Base-by-base conservation (phyloP, 2,329 filamentous ascomycete genomes). In the Tolypocladium paradoxum region DNA sequence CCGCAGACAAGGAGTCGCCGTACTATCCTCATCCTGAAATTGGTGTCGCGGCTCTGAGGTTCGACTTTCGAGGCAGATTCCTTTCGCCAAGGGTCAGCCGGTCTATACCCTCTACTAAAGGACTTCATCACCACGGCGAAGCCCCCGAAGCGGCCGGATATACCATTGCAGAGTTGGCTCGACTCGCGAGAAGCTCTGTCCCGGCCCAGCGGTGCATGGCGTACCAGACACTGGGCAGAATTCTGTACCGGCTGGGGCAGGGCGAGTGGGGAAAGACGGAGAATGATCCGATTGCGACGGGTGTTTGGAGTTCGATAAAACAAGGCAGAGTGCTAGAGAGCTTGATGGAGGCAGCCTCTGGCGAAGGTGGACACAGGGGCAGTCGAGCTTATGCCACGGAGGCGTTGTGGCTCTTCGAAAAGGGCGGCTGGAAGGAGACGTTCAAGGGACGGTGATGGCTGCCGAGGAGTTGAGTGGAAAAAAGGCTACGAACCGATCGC, bases 141-240 rank as follows among this genome's bases (percentile, higher is more conserved):
- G 91, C 92, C 1, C 93, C 93, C 18, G 90, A 95, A 68, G 89
- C 91, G 1, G 93, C 93, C 0, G 93, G 93, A 0, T 99, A 99
- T 70, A 97, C 93, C 0, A 81, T 99, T 33, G 82, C 84, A 0
- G 93, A 99, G 69, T 76, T 99, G 1, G 85, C 90, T 1, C 82
- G 86, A 34, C 77, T 96, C 2, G 84, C 89, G 5, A 79, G 92
- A 35, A 95, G 88, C 53, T 83, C 84, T 0, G 89, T 96, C 22
- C 82, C 93, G 0, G 85, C 88, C 0, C 93, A 99, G 73, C 75
- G 92, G 12, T 96, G 93, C 64, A 79, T 97, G 56, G 90, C 93
- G 0, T 96, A 90, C 69, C 92, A 96, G 70, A 92, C 91, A 0
- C 74, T 97, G 1, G 93, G 93, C 0, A 78, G 93, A 22, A 80